Evolutionary conservation across 2,329 filamentous ascomycete species (phyloP), one percentile per base, ranked within the genome.

Genomic region (Hypoxylon sp.): DNA sequence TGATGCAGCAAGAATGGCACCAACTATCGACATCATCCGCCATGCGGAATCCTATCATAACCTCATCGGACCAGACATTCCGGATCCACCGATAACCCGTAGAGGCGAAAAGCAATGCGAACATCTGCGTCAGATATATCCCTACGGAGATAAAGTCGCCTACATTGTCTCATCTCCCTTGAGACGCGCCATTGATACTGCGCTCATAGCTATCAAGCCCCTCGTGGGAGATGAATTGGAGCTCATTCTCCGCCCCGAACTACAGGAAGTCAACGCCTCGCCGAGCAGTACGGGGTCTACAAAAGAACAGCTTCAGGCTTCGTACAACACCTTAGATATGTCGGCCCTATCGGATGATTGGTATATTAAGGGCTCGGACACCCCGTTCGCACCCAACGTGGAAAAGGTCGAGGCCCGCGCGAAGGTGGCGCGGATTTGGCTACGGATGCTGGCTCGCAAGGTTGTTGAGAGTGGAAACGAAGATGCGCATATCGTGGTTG

Each of bases 11-110:
- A 36, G 13, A 9, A 68, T 68, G 84, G 74, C 81, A 2, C 82
- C 83, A 23, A 87, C 82, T 25, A 82, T 92, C 71, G 87, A 91
- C 78, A 83, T 91, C 71, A 85, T 93, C 76, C 90, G 91, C 79
- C 90, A 93, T 78, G 91, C 89, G 7, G 82, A 92, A 80, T 92
- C 93, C 80, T 87, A 86, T 76, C 93, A 97, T 85, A 97, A 97
- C 78, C 84, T 94, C 75, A 82, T 85, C 65, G 92, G 93, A 80
- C 88, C 92, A 75, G 73, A 80, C 60, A 82, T 96, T 52, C 89
- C 79, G 19, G 94, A 97, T 77, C 93, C 94, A 1, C 80, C 86
- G 63, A 86, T 97, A 53, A 97, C 94, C 0, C 81, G 89, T 14
- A 93, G 93, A 73, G 84, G 90, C 75, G 75, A 13, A 6, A 9